Conservation (phyloP, 1,139 yeast species). For the Debaryomyces coudertii region DNA sequence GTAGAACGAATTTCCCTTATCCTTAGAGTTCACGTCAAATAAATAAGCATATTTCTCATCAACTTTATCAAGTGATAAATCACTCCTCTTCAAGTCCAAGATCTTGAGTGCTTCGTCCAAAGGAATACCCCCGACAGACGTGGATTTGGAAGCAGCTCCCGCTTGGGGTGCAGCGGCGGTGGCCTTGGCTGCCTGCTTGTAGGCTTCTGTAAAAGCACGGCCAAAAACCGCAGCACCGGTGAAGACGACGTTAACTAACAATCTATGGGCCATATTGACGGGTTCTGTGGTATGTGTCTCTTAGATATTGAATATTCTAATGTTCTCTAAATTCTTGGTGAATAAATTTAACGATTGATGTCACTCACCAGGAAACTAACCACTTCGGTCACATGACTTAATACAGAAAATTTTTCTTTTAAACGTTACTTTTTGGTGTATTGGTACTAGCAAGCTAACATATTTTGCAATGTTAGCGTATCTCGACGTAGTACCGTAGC, state of each 20-base stretch:
- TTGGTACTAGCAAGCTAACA: no score
- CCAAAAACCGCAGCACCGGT: conserved; percentile 98
- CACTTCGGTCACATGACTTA: neutral
- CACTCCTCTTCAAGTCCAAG: conserved; percentile 69
- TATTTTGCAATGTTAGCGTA: no score
- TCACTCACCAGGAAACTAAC: neutral
- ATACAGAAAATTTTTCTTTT: no score
- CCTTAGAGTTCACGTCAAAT: conserved; percentile 87
- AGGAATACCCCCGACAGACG: conserved; percentile 72
- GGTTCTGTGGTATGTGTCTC: neutral
- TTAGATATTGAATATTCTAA: neutral
- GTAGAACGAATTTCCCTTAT: conserved; percentile 92
- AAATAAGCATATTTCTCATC: conserved; percentile 79
- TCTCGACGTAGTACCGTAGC: no score
- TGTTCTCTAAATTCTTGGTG: neutral
- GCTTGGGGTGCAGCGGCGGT: conserved; percentile 62
- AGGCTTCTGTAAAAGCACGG: conserved; percentile 94
- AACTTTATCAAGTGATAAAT: conserved; percentile 60
- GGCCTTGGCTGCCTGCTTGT: conserved; percentile 92
- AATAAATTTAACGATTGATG: neutral
- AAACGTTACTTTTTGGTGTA: neutral
- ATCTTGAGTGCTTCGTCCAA: conserved; percentile 92
- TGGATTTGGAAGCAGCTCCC: conserved; percentile 52
- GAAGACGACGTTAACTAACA: conserved; percentile 82
- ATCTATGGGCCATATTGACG: conserved; percentile 78